These are phyloP conservation scores for Verticillium tricorpus DNA, from an alignment of 2,329 filamentous ascomycete genomes.

Conservation along the genomic window DNA sequence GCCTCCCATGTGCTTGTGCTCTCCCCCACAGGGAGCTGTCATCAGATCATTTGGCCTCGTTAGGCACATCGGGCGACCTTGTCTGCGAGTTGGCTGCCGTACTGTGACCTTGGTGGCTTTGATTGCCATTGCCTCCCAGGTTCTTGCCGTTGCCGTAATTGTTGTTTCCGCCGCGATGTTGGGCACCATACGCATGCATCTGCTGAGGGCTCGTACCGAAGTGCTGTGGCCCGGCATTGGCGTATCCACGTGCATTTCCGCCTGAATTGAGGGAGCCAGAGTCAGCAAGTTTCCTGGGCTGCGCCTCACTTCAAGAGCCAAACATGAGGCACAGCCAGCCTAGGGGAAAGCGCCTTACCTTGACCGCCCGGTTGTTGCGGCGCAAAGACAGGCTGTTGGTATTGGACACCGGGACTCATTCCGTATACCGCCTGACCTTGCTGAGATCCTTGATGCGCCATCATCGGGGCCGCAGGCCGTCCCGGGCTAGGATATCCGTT, in stretches of 20 bases:
- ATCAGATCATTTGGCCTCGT: slow-evolving; percentile 38
- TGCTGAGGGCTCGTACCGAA: slow-evolving; percentile 64
- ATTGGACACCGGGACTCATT: slow-evolving; percentile 71
- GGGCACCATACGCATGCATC: slow-evolving; percentile 56
- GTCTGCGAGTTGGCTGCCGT: slow-evolving; percentile 26
- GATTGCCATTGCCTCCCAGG: slow-evolving; percentile 30
- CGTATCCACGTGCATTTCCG: slow-evolving; percentile 57
- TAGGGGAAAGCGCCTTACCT: slow-evolving; percentile 53
- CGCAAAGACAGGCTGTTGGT: slow-evolving; percentile 68
- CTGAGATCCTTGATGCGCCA: slow-evolving; percentile 92
- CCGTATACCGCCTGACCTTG: slow-evolving; percentile 77
- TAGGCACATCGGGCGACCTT: slow-evolving; percentile 31
- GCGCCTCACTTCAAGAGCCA: background rate
- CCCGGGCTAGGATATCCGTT: slow-evolving; percentile 88
- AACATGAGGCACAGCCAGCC: background rate
- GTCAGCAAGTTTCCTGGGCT: slow-evolving; percentile 26
- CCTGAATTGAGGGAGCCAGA: slow-evolving; percentile 35
- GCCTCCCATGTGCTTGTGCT: background rate
- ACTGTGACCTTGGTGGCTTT: slow-evolving; percentile 34
- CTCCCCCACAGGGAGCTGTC: background rate
- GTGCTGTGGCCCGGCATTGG: slow-evolving; percentile 54
- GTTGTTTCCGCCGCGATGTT: slow-evolving; percentile 55
- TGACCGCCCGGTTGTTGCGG: slow-evolving; percentile 64
- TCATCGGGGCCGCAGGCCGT: slow-evolving; percentile 75
- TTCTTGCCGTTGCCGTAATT: slow-evolving; percentile 44